Evolutionary conservation across 1,284 basidiomycete genomes (phyloP).

Genomic region (Xerocomus amazonicus): DNA sequence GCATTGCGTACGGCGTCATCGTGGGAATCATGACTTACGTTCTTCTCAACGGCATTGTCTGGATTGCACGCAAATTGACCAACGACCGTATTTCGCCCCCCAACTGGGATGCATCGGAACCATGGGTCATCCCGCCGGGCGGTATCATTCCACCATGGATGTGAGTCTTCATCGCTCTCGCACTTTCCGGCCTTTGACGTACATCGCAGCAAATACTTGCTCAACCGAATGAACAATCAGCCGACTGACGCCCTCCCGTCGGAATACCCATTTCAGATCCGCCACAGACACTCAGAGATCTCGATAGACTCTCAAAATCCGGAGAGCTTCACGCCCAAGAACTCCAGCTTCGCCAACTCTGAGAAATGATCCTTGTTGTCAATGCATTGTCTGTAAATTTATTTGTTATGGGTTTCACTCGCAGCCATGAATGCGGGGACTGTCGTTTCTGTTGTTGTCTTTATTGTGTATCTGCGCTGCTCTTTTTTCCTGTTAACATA

Average conservation of each 20-base stretch:
- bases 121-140: conserved; percentile 68
- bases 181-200: neutral
- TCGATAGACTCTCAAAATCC: conserved; percentile 33
- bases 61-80: conserved; percentile 51
- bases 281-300: conserved; percentile 30
- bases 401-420: conserved; percentile 10
- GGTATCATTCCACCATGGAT: conserved; percentile 71
- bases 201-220: conserved; percentile 22
- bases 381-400: neutral
- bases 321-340: conserved; percentile 23
- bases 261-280: conserved; percentile 31
- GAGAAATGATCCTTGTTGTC: conserved; percentile 23
- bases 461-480: conserved; percentile 29
- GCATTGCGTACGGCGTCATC: conserved; percentile 89
- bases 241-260: conserved; percentile 8
- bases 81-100: conserved; percentile 67
- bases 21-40: conserved; percentile 73
- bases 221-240: conserved; percentile 6
- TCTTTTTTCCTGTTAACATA: conserved; percentile 2
- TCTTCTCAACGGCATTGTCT: conserved; percentile 70
- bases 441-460: conserved; percentile 18
- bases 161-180: conserved; percentile 34
- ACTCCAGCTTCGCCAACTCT: conserved; percentile 28
- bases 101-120: conserved; percentile 59
- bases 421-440: conserved; percentile 18